Evolutionary conservation across 2,329 filamentous ascomycete species (phyloP).

Genomic region (Arthroderma sp.): DNA sequence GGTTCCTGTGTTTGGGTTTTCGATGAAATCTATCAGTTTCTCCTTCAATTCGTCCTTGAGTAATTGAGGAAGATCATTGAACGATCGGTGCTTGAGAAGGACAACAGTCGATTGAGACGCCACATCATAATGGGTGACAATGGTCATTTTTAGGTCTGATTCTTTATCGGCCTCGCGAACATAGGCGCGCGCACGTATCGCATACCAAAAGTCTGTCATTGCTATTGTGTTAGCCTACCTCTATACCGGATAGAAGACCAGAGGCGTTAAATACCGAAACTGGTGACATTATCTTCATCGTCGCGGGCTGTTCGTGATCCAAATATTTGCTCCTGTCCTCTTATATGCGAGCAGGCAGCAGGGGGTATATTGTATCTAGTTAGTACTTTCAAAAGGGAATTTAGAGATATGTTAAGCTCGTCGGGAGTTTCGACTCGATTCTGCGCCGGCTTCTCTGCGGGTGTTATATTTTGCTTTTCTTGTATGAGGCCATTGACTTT

Average conservation of each 20-base stretch:
- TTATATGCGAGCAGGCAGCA: constrained; percentile 7
- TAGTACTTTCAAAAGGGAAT: constrained; percentile 6
- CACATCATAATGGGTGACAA: constrained; percentile 8
- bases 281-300: constrained; percentile 2
- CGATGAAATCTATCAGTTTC: constrained; percentile 6
- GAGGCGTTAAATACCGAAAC: constrained; percentile 1
- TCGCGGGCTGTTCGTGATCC: constrained; percentile 6
- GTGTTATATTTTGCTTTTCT: constrained; percentile 2
- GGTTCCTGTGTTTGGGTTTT: constrained; percentile 2
- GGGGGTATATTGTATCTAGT: constrained; percentile 8
- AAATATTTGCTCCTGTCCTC: constrained; percentile 8
- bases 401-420: constrained; percentile 6
- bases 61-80: constrained; percentile 5
- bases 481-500: constrained; percentile 6
- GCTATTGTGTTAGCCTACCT: not conserved
- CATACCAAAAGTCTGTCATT: constrained; percentile 7
- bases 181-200: constrained; percentile 6
- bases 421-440: constrained; percentile 1
- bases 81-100: constrained; percentile 6
- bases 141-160: constrained; percentile 8
- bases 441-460: not conserved
- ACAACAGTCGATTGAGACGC: constrained; percentile 5
- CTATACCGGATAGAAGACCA: not conserved
- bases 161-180: constrained; percentile 6
- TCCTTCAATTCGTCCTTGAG: constrained; percentile 4